Conservation (phyloP, 179 eudicot species). For the Carnegiea gigantea region DNA sequence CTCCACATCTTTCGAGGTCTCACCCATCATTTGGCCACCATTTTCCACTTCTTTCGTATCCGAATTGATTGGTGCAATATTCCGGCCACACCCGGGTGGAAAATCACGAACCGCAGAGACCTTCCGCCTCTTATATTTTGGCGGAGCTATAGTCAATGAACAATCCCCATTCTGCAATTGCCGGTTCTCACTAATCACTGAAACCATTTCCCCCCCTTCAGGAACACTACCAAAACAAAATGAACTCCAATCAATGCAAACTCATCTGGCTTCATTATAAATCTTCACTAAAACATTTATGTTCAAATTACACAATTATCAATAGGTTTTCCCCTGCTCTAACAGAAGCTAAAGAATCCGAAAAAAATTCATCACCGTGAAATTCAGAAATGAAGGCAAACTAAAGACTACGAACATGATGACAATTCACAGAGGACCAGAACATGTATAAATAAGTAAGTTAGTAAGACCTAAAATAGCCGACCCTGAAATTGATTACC, state of each 20-base stretch:
- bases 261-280: background rate
- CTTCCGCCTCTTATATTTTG: conserved; percentile 56
- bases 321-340: background rate
- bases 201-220: conserved; percentile 25
- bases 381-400: background rate
- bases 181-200: conserved; percentile 23
- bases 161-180: conserved; percentile 25
- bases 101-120: conserved; percentile 50
- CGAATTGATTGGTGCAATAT: conserved; percentile 21
- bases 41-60: conserved; percentile 19
- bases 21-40: conserved; percentile 16
- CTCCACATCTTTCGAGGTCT: conserved; percentile 12
- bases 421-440: background rate
- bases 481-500: background rate
- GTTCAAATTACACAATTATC: background rate
- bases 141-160: conserved; percentile 19
- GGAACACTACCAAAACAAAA: conserved; percentile 13
- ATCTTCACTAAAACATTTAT: background rate
- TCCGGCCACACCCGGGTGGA: conserved; percentile 61
- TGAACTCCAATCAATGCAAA: conserved; percentile 14
- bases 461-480: background rate
- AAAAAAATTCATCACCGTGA: background rate
- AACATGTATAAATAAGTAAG: too few relatives aligned
- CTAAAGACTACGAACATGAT: background rate
- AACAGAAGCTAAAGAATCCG: background rate